Percentiles rank a stretch among this genome's conserved stretches.
These are phyloP conservation scores for Phragmites australis DNA, from an alignment of 176 grass and related monocot genomes.

Conservation along the genomic window DNA sequence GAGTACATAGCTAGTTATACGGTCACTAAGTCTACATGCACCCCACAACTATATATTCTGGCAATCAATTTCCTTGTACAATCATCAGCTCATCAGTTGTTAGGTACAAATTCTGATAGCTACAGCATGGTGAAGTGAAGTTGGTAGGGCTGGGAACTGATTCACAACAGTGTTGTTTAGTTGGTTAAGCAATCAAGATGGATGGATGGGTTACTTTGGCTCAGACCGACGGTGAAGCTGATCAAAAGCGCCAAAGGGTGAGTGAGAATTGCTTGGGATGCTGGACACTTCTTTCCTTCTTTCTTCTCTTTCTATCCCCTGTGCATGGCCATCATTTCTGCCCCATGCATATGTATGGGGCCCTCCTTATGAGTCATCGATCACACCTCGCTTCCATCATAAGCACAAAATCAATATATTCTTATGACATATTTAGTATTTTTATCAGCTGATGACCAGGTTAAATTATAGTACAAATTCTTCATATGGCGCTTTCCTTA, in stretches of 20 bases:
- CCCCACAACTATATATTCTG: neutral
- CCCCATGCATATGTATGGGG: constrained; percentile 35
- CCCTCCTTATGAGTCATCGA: constrained; percentile 10
- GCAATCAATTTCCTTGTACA: neutral
- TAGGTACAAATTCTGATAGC: neutral
- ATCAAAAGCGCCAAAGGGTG: constrained; percentile 33
- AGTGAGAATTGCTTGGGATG: constrained; percentile 30
- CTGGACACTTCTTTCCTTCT: constrained; percentile 25
- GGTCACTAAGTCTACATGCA: neutral
- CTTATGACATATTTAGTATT: neutral
- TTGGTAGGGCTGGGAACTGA: constrained; percentile 26
- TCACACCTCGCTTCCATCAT: constrained; percentile 14
- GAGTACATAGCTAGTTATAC: neutral
- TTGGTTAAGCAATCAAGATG: constrained; percentile 38
- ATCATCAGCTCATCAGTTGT: constrained; percentile 14
- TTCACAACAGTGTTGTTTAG: constrained; percentile 6
- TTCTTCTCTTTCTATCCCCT: constrained; percentile 38
- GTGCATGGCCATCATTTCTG: constrained; percentile 46
- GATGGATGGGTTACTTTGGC: neutral
- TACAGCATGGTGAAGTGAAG: constrained; percentile 40
- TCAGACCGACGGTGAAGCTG: constrained; percentile 28
- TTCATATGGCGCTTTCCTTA: too few relatives aligned
- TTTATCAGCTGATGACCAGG: neutral
- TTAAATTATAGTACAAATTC: neutral
- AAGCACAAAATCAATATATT: constrained; percentile 20